phyloP scores from a whole-genome alignment of 345 rosid species.

The Cardamine resedifolia region DNA sequence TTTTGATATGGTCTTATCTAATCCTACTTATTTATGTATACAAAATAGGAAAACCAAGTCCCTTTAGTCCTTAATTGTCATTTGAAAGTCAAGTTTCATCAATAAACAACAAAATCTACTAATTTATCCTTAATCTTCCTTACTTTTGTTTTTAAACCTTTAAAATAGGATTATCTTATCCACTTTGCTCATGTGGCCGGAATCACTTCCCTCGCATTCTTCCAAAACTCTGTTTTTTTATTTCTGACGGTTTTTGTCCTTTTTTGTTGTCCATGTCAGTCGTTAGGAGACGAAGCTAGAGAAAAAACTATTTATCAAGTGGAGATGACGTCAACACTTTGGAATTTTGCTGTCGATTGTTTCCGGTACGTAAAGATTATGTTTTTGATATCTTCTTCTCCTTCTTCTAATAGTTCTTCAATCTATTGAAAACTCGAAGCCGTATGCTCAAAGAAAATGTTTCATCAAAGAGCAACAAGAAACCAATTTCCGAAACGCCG shows the following conservation, averaged over 20 bases:
- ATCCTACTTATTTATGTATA: background rate
- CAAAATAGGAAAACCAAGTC: background rate
- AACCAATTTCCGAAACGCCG: too few relatives aligned
- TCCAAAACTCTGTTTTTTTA: background rate
- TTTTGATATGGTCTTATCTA: too few relatives aligned
- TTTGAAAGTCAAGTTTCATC: conserved; percentile 6
- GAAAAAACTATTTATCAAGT: too few relatives aligned
- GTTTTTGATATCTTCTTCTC: too few relatives aligned
- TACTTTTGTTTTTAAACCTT: background rate
- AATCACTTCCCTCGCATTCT: background rate
- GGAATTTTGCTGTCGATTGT: too few relatives aligned
- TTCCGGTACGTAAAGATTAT: too few relatives aligned
- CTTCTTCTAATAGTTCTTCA: too few relatives aligned
- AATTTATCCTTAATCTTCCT: background rate
- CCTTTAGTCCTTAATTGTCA: background rate
- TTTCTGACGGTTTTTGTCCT: background rate
- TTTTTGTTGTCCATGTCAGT: background rate
- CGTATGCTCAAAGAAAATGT: too few relatives aligned
- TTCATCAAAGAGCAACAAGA: conserved; percentile 1
- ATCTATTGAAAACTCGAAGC: too few relatives aligned
- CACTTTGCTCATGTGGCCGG: too few relatives aligned
- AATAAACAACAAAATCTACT: background rate
- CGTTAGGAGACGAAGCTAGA: too few relatives aligned
- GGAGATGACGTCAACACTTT: too few relatives aligned
- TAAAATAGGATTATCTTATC: background rate